These are phyloP conservation scores for Peziza echinospora DNA, from an alignment of 495 filamentous ascomycete species.

Conservation along the genomic window DNA sequence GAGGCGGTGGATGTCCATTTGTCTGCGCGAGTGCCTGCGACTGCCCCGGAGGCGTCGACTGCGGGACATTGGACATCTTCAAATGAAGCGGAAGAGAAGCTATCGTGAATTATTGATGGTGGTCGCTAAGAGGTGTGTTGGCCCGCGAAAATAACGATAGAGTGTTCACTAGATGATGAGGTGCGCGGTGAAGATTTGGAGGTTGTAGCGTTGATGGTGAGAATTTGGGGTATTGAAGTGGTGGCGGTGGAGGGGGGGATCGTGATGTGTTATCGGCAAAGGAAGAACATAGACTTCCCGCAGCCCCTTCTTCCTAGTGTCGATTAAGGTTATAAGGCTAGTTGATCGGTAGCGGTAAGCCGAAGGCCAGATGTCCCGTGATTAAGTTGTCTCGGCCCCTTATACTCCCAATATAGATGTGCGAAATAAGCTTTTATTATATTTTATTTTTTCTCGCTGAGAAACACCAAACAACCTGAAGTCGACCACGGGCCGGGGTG, in stretches of 20 bases:
- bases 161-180: too few species aligned
- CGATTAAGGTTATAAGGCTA: neutral
- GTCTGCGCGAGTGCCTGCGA: neutral
- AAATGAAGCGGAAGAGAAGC: neutral
- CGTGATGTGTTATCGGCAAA: neutral
- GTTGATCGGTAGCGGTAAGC: neutral
- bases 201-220: too few species aligned
- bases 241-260: neutral
- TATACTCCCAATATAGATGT: neutral
- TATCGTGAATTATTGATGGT: neutral
- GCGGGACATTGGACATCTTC: neutral
- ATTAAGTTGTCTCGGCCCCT: neutral
- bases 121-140: neutral
- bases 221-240: too few species aligned
- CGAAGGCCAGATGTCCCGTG: neutral
- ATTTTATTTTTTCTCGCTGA: neutral
- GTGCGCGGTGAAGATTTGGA: too few species aligned
- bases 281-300: neutral
- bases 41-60: neutral
- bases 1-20: conserved; percentile 19
- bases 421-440: neutral
- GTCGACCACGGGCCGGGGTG: neutral
- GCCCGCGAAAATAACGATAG: too few species aligned
- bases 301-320: neutral
- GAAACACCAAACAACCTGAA: neutral